Evolutionary conservation across 2,329 filamentous ascomycete genomes (phyloP).

Genomic region (Exophiala xenobiotica): DNA sequence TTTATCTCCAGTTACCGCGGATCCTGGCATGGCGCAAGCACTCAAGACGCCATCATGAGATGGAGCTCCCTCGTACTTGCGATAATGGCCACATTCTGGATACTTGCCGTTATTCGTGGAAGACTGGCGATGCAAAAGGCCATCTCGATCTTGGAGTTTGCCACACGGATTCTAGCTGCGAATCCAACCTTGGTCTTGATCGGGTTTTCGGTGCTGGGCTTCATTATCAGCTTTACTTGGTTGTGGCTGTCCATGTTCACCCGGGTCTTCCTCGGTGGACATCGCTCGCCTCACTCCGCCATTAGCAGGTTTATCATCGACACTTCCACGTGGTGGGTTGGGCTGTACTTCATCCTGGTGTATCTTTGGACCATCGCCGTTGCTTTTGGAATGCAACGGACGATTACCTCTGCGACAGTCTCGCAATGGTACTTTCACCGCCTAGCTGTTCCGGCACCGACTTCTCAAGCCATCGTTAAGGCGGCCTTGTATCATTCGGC

Average conservation of each 20-base stretch:
- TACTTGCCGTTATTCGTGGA: conserved; percentile 77
- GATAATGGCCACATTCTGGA: conserved; percentile 71
- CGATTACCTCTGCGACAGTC: conserved; percentile 89
- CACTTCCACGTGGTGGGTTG: conserved; percentile 90
- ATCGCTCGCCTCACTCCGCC: conserved; percentile 56
- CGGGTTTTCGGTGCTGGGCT: conserved; percentile 73
- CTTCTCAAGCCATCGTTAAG: conserved; percentile 75
- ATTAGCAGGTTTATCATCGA: conserved; percentile 76
- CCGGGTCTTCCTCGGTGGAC: conserved; percentile 88
- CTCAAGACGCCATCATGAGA: conserved; percentile 89
- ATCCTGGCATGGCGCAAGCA: conserved; percentile 65
- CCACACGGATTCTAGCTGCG: conserved; percentile 79
- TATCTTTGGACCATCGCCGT: conserved; percentile 94
- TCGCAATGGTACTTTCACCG: conserved; percentile 99
- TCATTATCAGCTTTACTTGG: conserved; percentile 90
- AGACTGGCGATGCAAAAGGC: conserved; percentile 79
- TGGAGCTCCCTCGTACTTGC: conserved; percentile 79
- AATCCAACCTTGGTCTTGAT: conserved; percentile 80
- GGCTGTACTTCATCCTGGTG: conserved; percentile 85
- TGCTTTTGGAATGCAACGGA: conserved; percentile 82
- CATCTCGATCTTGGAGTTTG: conserved; percentile 87
- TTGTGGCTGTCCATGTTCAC: conserved; percentile 96
- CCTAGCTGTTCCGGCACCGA: conserved; percentile 72
- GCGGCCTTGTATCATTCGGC: conserved; percentile 79
- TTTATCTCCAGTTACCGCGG: conserved; percentile 87